A percentile compares a stretch with the other conserved stretches of the same genome.
Conservation (phyloP, 345 rosid species). For the Barbarea vulgaris region DNA sequence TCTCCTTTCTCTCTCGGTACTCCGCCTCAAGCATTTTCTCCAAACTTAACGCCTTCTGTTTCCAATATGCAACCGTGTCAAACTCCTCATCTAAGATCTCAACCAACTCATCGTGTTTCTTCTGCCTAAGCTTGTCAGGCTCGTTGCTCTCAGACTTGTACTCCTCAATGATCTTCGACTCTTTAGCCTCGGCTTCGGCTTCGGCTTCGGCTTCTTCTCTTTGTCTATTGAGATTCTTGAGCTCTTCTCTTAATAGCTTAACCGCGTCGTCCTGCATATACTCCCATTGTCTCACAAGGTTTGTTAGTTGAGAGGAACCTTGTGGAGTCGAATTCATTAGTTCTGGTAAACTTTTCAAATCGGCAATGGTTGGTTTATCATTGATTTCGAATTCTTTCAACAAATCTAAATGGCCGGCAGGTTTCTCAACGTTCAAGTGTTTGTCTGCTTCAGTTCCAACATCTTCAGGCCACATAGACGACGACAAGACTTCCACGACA, state of each 20-base stretch:
- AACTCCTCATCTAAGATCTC: constrained; percentile 74
- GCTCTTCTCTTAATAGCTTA: constrained; percentile 79
- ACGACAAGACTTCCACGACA: constrained; percentile 69
- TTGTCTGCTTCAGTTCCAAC: constrained; percentile 65
- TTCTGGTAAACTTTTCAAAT: constrained; percentile 64
- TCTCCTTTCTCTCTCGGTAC: constrained; percentile 71
- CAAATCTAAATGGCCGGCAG: constrained; percentile 79
- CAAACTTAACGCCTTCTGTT: constrained; percentile 57
- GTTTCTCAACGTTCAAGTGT: constrained; percentile 84
- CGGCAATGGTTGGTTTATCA: constrained; percentile 59
- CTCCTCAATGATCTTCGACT: constrained; percentile 82
- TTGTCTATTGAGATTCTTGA: constrained; percentile 71
- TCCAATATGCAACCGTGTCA: constrained; percentile 79
- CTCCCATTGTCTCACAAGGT: constrained; percentile 88
- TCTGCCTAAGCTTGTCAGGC: constrained; percentile 55
- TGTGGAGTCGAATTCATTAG: constrained; percentile 62
- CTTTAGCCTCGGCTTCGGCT: constrained; percentile 81
- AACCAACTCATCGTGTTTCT: constrained; percentile 54
- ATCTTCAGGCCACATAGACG: constrained; percentile 99
- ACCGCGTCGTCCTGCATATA: constrained; percentile 78
- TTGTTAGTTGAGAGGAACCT: constrained; percentile 81
- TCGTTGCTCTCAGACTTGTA: constrained; percentile 70
- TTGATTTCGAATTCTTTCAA: constrained; percentile 74
- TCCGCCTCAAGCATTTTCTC: constrained; percentile 76
- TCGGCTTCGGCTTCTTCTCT: constrained; percentile 84